These are phyloP conservation scores for Saccharomycopsis guyanensis DNA, from an alignment of 805 yeast genomes.

Conservation along the genomic window DNA sequence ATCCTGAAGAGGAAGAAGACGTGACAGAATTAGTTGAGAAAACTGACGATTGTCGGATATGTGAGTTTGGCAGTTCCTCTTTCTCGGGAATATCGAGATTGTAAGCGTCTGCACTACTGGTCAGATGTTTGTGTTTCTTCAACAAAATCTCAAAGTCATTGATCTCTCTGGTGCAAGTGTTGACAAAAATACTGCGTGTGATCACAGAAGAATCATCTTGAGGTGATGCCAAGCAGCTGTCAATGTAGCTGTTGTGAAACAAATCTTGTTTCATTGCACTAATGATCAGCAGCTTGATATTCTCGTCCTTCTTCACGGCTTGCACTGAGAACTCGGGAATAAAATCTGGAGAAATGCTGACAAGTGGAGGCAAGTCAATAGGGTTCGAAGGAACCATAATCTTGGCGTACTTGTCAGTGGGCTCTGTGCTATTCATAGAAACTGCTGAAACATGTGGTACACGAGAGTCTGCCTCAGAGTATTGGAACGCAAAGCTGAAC, in stretches of 20 bases:
- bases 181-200: constrained; percentile 15
- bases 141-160: constrained; percentile 14
- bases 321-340: constrained; percentile 20
- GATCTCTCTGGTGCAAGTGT: constrained; percentile 17
- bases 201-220: constrained; percentile 1
- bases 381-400: constrained; percentile 8
- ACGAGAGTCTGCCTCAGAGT: not conserved
- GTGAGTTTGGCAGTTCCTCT: too few species aligned
- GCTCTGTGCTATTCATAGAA: not conserved
- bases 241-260: constrained; percentile 19
- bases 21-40: constrained; percentile 8
- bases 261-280: constrained; percentile 19
- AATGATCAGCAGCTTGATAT: constrained; percentile 8
- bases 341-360: constrained; percentile 17
- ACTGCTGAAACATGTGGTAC: too few species aligned
- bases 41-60: constrained; percentile 7
- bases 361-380: constrained; percentile 19
- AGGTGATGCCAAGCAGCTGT: constrained; percentile 3
- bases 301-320: constrained; percentile 12
- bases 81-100: not conserved
- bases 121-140: not conserved
- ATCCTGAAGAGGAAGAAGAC: constrained; percentile 4
- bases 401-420: constrained; percentile 1
- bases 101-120: not conserved
- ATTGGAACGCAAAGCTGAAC: not conserved